Base-by-base conservation (phyloP, 495 filamentous ascomycete genomes). In the Durotheca rogersii region DNA sequence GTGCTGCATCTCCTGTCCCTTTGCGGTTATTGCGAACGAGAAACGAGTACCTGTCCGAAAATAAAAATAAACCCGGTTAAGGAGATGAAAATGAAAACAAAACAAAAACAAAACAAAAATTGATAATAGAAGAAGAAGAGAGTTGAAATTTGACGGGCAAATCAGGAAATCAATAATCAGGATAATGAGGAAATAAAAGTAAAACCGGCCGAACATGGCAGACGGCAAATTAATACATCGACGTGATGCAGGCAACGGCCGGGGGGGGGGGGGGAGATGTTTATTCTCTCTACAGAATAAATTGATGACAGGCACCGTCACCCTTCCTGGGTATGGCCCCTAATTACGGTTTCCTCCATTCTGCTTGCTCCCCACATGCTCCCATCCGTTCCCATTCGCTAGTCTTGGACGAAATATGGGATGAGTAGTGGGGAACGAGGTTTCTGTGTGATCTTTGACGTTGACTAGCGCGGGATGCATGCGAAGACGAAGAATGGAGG, bases 301-400 rank as follows among this genome's bases (percentile, higher is more conserved):
- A 51, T 60, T 47, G 46, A 51, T 55, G 56, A 55, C 56, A 60
- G 51, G 50, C 45, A 59, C 46, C 40, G 43, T 33, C 38, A 58
- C 41, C 19, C 36, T 41, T 35, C 20, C 4, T 41, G 45, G 18
- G 38, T 47, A 56, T 5, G 39, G 39, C 43, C 47, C 47, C 36
- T 51, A 41, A 37, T 18, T 56, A 30, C 36, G 46, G 7, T 32
- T 43, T 27, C 23, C 21, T 3, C 16, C 33, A 20, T 50, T 46
- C 46, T 54, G 50, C 32, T 11, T 19, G 30, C 29, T 59, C 56
- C 32, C 56, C 56, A 59, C 56, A 59, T 33, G 21, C 50, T 53
- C 56, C 56, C 56, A 59, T 59, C 32, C 46, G 23, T 59, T 59
- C 56, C 56, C 50, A 59, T 59, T 59, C 44, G 56, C 46, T 47